Base-by-base conservation (phyloP, 768 basidiomycete species). In the Naganishia kalamii region DNA sequence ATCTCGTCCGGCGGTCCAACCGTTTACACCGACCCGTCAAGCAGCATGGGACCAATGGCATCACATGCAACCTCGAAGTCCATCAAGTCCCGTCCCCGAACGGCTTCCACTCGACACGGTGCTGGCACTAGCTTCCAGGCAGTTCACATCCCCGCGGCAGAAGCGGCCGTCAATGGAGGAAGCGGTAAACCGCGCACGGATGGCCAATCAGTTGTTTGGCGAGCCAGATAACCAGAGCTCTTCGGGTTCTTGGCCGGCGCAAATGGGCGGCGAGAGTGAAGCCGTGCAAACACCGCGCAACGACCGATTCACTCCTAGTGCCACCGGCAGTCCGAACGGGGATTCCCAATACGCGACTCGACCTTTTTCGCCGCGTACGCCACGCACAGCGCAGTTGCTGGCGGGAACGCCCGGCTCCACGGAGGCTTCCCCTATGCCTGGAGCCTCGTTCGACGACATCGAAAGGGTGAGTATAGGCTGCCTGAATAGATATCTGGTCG, bases 101-200 rank as follows among this genome's bases (percentile, higher is more conserved):
- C 37, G 62, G 19, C 35, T 68, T n/a, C 62, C 66, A 13, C 32
- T 46, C 8, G 50, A 41, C 12, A 68, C 66, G 6, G 61, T 57
- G 11, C 11, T 25, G 15, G 62, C 62, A 10, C 37, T 68, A 8
- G 66, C 57, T 4, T 57, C 46, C 15, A 52, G 66, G 25, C 33
- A 50, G 21, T 11, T 27, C 3, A 40, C 25, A 5, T 63, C 62
- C 7, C 66, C 66, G 6, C 27, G 62, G 29, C 51, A 62, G 23
- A 68, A 62, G 62, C 63, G 62, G 15, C 33, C 66, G 4, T 68
- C 66, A 23, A 48, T 68, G 30, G 66, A 68, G 48, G 66, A 68
- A 41, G 66, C 66, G 7, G 62, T 68, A 10, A 57, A 48, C 27
- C 61, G 66, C 15, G 66, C 66, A 10, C 41, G 66, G 44, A 57